phyloP scores from a whole-genome alignment of 1,284 basidiomycete species.

The Gymnopus androsaceus region DNA sequence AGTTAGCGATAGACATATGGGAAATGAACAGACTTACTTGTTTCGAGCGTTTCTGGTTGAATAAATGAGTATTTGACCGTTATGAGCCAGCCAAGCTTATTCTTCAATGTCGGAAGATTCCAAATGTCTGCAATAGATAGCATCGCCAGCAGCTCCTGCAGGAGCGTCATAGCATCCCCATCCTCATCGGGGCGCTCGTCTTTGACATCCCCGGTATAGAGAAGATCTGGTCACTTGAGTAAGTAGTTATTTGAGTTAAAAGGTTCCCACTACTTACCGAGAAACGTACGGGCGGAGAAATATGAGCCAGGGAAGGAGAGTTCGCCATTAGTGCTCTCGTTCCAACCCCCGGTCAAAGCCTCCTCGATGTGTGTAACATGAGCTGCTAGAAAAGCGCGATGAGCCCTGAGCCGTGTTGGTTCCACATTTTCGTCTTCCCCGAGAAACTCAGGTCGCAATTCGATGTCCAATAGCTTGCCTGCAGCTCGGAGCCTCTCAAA shows the following conservation, averaged over 20 bases:
- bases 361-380: conserved; percentile 4
- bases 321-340: background rate
- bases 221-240: too few relatives aligned
- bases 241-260: background rate
- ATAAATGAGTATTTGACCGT: conserved; percentile 3
- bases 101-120: conserved; percentile 6
- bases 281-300: conserved; percentile 4
- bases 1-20: too few relatives aligned
- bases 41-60: conserved; percentile 1
- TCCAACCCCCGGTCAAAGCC: conserved; percentile 5
- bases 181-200: background rate
- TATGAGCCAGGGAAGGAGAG: conserved; percentile 5
- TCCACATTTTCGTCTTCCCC: background rate
- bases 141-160: conserved; percentile 1
- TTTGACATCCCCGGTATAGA: conserved; percentile 3
- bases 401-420: background rate
- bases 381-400: conserved; percentile 6
- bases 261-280: conserved; percentile 7
- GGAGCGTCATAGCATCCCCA: background rate
- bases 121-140: background rate
- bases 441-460: background rate
- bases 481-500: background rate
- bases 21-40: too few relatives aligned
- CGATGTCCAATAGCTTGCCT: background rate
- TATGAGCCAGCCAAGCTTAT: conserved; percentile 1